Evolutionary conservation across 2,329 filamentous ascomycete genomes (phyloP), one percentile per base, ranked within the genome.

Genomic region (Hymenoscyphus repandus): DNA sequence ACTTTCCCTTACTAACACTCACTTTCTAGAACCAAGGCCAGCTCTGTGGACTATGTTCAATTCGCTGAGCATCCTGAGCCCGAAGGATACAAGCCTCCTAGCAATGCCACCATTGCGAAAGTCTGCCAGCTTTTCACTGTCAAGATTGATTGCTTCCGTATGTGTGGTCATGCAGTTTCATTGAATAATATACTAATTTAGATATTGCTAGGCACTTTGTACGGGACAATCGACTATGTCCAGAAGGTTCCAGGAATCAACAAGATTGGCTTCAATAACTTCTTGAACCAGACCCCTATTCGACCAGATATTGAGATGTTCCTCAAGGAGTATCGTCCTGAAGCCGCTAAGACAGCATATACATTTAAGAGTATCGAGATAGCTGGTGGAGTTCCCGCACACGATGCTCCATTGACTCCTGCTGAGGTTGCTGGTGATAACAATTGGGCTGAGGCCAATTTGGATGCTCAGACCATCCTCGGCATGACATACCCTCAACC

Each of bases 81-180:
- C 57, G 47, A 58, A 54, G 58, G 50, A 53, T 69, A 64, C 37
- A 58, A 50, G 48, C 61, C 46, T 58, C 60, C 59, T 50, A 65
- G 52, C 13, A 62, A 65, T 49, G 46, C 60, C 6, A 63, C 55
- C 17, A 49, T 58, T 27, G 37, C 52, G 4, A 47, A 52, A 45
- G 71, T 97, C 90, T 72, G 92, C 90, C 63, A 96, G 5, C 10
- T 20, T 18, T 47, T 44, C 22, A 47, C 51, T n/a, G 57, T 60
- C 5, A 58, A 57, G 6, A 53, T 53, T 15, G 40, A 58, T 9
- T 61, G 58, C 33, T 59, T 62, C 40, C 44, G 30, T 15, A 27
- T 27, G 22, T 27, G 7, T 7, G 7, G 22, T 27, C 22, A 27
- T 27, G 22, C 7, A 7, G 7, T 27, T 7, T 27, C 22, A 4